Evolutionary conservation across 352 stramenopile species (phyloP).

Genomic region (Blastocystis sp.): DNA sequence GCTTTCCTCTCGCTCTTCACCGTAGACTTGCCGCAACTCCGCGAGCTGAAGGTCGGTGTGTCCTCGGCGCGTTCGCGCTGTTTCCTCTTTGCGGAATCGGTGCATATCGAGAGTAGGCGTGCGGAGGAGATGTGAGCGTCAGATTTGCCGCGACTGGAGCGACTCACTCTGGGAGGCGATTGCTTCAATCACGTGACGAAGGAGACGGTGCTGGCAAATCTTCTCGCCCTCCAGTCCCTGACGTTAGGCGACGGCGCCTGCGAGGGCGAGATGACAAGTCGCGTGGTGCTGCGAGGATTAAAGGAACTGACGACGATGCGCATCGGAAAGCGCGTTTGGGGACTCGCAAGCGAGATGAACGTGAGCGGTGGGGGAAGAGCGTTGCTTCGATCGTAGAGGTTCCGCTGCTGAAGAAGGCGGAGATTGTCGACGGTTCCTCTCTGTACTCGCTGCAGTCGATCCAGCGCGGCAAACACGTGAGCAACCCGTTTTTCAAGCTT

Average conservation of each 20-base stretch:
- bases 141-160: not conserved
- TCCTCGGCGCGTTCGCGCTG: not conserved
- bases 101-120: not conserved
- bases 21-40: not conserved
- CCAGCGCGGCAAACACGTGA: not conserved
- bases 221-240: not conserved
- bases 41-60: not conserved
- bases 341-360: not conserved
- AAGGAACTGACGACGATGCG: not conserved
- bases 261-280: not conserved
- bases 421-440: not conserved
- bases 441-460: not conserved
- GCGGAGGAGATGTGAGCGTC: not conserved
- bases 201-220: not conserved
- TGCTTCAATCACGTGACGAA: not conserved
- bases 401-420: not conserved
- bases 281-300: not conserved
- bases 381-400: not conserved
- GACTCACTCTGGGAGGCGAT: not conserved
- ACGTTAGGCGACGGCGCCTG: not conserved
- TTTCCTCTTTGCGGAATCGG: not conserved
- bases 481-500: not conserved
- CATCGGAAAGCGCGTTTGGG: not conserved
- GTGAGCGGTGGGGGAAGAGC: not conserved
- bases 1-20: not conserved